Percentiles rank a stretch among this genome's conserved stretches.
Conservation (phyloP, 768 basidiomycete genomes). For the Peribolospora kevripleyi region DNA sequence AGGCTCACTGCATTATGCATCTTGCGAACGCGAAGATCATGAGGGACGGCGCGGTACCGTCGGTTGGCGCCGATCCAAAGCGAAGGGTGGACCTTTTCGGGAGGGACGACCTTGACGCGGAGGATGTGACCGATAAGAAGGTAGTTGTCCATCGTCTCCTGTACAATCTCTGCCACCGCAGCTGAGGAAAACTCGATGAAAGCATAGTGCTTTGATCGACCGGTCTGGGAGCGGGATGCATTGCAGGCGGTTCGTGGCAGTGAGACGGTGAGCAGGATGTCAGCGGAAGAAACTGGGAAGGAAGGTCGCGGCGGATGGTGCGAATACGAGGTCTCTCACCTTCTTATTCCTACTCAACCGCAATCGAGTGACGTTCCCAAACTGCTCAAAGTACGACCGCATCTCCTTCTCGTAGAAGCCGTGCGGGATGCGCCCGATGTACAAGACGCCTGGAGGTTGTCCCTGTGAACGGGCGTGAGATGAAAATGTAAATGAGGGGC, state of each 20-base stretch:
- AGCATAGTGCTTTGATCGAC: slow-evolving; percentile 85
- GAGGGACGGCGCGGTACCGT: slow-evolving; percentile 59
- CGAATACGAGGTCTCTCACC: slow-evolving; percentile 20
- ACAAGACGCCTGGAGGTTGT: slow-evolving; percentile 58
- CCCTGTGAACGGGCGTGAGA: slow-evolving; percentile 20
- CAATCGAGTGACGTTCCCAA: slow-evolving; percentile 66
- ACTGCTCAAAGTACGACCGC: slow-evolving; percentile 77
- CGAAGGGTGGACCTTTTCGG: slow-evolving; percentile 71
- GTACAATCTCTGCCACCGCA: slow-evolving; percentile 76
- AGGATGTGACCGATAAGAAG: slow-evolving; percentile 83
- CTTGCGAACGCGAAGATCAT: slow-evolving; percentile 40
- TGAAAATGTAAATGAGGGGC: background rate
- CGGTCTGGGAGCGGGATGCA: slow-evolving; percentile 36
- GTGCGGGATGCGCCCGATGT: slow-evolving; percentile 74
- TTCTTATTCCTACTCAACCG: slow-evolving; percentile 83
- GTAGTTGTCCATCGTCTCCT: slow-evolving; percentile 98
- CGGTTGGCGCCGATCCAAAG: slow-evolving; percentile 93
- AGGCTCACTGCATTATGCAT: slow-evolving; percentile 58
- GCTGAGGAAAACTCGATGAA: slow-evolving; percentile 84
- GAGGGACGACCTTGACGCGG: slow-evolving; percentile 67
- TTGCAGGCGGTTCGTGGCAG: background rate
- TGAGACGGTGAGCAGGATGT: background rate
- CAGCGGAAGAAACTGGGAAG: background rate
- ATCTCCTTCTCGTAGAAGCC: slow-evolving; percentile 95
- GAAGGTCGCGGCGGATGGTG: slow-evolving; percentile 13